These are phyloP conservation scores for Epithele typhae DNA, from an alignment of 768 basidiomycete species.

Conservation along the genomic window DNA sequence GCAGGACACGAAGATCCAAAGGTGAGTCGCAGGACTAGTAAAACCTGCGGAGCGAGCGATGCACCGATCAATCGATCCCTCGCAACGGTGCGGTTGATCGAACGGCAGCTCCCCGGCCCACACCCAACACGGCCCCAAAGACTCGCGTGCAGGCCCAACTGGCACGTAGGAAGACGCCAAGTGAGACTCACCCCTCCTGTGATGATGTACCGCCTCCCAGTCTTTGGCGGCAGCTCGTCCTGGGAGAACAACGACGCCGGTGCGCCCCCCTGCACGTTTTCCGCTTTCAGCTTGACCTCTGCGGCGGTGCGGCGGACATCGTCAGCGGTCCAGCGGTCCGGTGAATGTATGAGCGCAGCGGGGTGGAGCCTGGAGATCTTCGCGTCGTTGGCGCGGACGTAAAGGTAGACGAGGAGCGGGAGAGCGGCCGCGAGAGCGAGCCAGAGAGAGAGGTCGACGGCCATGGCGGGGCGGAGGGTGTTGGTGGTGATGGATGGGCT, in stretches of 20 bases:
- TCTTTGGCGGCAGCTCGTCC: conserved; percentile 57
- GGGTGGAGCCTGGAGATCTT: conserved; percentile 48
- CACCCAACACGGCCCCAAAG: too few relatives aligned
- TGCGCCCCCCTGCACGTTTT: conserved; percentile 23
- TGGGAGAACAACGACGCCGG: conserved; percentile 31
- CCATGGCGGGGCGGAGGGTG: too few relatives aligned
- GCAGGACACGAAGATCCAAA: too few relatives aligned
- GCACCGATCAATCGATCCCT: too few relatives aligned
- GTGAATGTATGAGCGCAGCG: conserved; percentile 45
- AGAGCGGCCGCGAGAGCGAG: conserved; percentile 9
- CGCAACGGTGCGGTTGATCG: too few relatives aligned
- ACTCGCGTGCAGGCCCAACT: too few relatives aligned
- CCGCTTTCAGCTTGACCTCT: background rate
- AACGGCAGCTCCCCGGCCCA: too few relatives aligned
- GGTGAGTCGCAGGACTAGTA: too few relatives aligned
- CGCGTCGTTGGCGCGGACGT: conserved; percentile 49
- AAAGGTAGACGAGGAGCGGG: conserved; percentile 28
- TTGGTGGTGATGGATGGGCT: too few relatives aligned
- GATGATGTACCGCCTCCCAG: conserved; percentile 71
- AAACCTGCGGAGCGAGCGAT: too few relatives aligned
- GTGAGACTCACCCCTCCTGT: conserved; percentile 72
- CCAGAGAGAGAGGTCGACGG: conserved; percentile 1
- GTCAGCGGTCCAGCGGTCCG: conserved; percentile 43
- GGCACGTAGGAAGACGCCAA: too few relatives aligned
- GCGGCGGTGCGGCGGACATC: conserved; percentile 36